Evolutionary conservation across 176 grass and related monocot species (phyloP), one percentile per base, ranked within the genome.

Genomic region (Phragmites australis): DNA sequence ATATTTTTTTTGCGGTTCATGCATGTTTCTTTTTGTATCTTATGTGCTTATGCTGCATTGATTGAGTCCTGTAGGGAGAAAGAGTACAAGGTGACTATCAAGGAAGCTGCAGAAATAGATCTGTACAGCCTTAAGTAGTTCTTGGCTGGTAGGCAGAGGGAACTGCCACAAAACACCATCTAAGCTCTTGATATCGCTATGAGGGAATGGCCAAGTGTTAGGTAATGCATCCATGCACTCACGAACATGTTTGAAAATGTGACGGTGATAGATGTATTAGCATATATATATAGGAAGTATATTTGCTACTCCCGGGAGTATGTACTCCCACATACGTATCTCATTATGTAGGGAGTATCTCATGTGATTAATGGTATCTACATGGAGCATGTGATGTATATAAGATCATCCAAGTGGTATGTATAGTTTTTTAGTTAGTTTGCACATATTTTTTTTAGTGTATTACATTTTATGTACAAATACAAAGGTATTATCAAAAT

Each of bases 121-220:
- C 17, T 89, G 31, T 83, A 89, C 69, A 75, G 65, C 63, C 83
- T 97, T 21, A 22, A 66, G 0, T 40, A 89, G 21, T 97, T 93
- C 61, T 70, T 94, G 57, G 31, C 40, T 52, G 83, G 81, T 9
- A 89, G 58, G 27, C 81, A 75, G 1, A 85, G 60, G 9, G 92
- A 94, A 25, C 14, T 71, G 10, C 95, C 92, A 9, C 90, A 98
- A 2, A 70, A 94, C 21, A 91, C 78, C 6, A 87, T 98, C 49
- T 92, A 94, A 42, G 90, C 83, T 58, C 89, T 97, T 8, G 92
- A 97, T 23, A 89, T 97, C 21, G 92, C 93, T 22, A 47, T 97
- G 8, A 90, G 95, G 40, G 80, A 94, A 53, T 53, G 55, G 10
- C 66, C 90, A 32, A 76, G 72, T 6, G 0, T 50, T 46, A 75